A percentile compares a stretch with the other conserved stretches of the same genome.
These are phyloP conservation scores for Xylariaceae sp. DNA, from an alignment of 2,329 filamentous ascomycete genomes.

Conservation along the genomic window DNA sequence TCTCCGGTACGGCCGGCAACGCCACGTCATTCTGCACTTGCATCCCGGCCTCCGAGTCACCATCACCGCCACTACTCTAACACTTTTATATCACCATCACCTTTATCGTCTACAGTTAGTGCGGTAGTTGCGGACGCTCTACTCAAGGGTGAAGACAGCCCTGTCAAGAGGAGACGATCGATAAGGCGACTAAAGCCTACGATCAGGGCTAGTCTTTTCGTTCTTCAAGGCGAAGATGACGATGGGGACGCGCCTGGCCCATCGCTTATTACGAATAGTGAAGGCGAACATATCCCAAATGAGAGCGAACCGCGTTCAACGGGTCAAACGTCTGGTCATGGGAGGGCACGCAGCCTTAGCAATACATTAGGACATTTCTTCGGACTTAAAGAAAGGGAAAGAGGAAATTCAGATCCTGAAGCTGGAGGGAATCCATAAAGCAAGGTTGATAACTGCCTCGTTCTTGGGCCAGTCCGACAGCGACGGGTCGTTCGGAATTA, in stretches of 20 bases:
- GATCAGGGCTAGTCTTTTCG: slow-evolving; percentile 52
- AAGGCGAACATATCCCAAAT: slow-evolving; percentile 22
- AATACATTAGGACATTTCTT: slow-evolving; percentile 38
- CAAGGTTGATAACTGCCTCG: slow-evolving; percentile 11
- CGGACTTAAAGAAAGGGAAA: slow-evolving; percentile 30
- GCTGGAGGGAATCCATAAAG: slow-evolving; percentile 19
- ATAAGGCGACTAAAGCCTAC: slow-evolving; percentile 46
- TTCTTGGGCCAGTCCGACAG: slow-evolving; percentile 3
- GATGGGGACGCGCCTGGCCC: slow-evolving; percentile 20
- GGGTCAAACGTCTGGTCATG: slow-evolving; percentile 26
- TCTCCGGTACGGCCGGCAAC: slow-evolving; percentile 30
- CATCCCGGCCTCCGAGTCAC: slow-evolving; percentile 36
- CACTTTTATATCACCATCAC: slow-evolving; percentile 56
- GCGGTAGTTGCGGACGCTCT: slow-evolving; percentile 55
- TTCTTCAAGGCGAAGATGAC: slow-evolving; percentile 41
- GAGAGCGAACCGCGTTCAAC: slow-evolving; percentile 18
- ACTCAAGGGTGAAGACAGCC: slow-evolving; percentile 42
- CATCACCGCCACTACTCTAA: slow-evolving; percentile 41
- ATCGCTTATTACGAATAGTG: slow-evolving; percentile 20
- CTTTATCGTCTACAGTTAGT: slow-evolving; percentile 55
- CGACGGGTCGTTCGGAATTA: slow-evolving; percentile 4
- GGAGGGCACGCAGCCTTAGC: slow-evolving; percentile 39
- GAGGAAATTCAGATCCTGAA: slow-evolving; percentile 30
- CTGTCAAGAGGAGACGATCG: slow-evolving; percentile 41
- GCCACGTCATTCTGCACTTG: slow-evolving; percentile 32